These are phyloP conservation scores for Prunus yedoensis DNA, from an alignment of 331 rosid genomes.

Conservation along the genomic window DNA sequence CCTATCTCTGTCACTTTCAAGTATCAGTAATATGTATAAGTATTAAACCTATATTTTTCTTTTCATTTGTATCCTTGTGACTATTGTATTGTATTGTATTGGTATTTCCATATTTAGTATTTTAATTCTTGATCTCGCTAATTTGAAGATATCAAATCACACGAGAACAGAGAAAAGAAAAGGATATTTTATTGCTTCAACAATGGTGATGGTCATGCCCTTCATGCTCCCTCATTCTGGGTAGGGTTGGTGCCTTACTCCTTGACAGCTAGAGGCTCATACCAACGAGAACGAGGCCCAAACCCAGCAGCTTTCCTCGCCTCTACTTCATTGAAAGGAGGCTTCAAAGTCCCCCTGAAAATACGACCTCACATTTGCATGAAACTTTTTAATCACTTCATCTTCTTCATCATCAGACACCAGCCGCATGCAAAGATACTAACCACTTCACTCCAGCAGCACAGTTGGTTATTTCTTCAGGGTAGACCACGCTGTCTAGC, in stretches of 20 bases:
- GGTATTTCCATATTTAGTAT: no score
- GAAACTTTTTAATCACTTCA: slow-evolving; percentile 58
- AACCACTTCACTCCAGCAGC: slow-evolving; percentile 88
- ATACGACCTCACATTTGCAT: slow-evolving; percentile 51
- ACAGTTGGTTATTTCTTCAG: slow-evolving; percentile 85
- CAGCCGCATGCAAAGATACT: slow-evolving; percentile 53
- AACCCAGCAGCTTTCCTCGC: slow-evolving; percentile 84
- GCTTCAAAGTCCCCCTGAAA: slow-evolving; percentile 84
- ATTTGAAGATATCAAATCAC: no score
- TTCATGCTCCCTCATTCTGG: background rate
- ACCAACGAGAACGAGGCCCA: slow-evolving; percentile 74
- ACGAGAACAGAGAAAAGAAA: no score
- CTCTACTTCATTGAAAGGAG: slow-evolving; percentile 68
- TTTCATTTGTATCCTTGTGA: no score
- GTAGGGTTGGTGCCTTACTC: background rate
- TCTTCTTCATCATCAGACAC: slow-evolving; percentile 33
- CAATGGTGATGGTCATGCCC: no score
- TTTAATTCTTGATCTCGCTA: no score
- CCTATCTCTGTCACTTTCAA: no score
- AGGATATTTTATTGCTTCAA: no score
- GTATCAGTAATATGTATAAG: no score
- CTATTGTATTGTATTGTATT: no score
- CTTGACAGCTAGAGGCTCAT: slow-evolving; percentile 77
- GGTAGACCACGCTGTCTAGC: slow-evolving; percentile 68
- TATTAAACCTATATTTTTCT: no score